Conservation (phyloP, 1,284 basidiomycete genomes). For the Athelia sp. region DNA sequence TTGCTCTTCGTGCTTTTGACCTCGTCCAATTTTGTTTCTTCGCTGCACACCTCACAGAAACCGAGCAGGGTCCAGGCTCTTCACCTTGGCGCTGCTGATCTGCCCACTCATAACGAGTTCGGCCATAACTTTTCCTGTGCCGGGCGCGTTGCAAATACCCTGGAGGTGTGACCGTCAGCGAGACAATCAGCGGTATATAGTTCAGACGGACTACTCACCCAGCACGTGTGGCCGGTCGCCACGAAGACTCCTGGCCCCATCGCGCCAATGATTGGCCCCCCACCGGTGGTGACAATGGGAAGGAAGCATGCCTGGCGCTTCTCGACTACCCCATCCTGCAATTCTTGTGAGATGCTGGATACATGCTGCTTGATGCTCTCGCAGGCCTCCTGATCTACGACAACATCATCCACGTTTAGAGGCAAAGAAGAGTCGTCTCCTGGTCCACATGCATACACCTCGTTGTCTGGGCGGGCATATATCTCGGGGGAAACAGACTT, state of each 20-base stretch:
- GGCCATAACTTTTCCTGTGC: slow-evolving; percentile 55
- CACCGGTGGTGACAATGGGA: slow-evolving; percentile 46
- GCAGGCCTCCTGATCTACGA: slow-evolving; percentile 48
- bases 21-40: too few relatives aligned
- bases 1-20: too few relatives aligned
- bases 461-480: slow-evolving; percentile 62
- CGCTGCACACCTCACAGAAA: slow-evolving; percentile 22
- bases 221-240: slow-evolving; percentile 68
- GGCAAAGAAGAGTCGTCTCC: slow-evolving; percentile 59
- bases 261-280: slow-evolving; percentile 60
- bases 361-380: slow-evolving; percentile 49
- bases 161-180: slow-evolving; percentile 16
- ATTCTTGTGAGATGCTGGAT: slow-evolving; percentile 49
- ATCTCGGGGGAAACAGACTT: slow-evolving; percentile 52
- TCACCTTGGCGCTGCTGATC: slow-evolving; percentile 44
- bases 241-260: slow-evolving; percentile 53
- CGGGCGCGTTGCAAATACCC: slow-evolving; percentile 73
- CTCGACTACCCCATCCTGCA: slow-evolving; percentile 45
- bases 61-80: slow-evolving; percentile 38
- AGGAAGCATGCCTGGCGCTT: slow-evolving; percentile 67
- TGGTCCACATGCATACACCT: slow-evolving; percentile 67
- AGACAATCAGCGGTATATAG: not conserved
- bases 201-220: slow-evolving; percentile 35
- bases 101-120: slow-evolving; percentile 56
- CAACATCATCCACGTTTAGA: slow-evolving; percentile 55